Percentiles rank a stretch among this genome's conserved stretches.
These are phyloP conservation scores for Xylaria longipes DNA, from an alignment of 495 filamentous ascomycete genomes.

Conservation along the genomic window DNA sequence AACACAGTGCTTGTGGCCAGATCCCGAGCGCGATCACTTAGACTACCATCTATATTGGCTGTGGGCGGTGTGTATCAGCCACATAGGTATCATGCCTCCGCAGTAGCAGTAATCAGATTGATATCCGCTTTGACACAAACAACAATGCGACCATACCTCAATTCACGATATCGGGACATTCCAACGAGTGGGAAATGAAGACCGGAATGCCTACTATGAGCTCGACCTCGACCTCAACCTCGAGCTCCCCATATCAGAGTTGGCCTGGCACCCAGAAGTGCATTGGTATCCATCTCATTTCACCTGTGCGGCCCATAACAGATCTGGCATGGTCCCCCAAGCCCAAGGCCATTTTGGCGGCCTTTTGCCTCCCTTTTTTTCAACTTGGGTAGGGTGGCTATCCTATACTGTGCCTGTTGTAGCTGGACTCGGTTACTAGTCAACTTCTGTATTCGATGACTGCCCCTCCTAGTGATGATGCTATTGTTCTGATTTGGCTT, in stretches of 20 bases:
- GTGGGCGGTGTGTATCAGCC: constrained; percentile 24
- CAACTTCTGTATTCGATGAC: neutral
- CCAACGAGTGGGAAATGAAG: constrained; percentile 19
- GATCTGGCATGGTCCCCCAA: neutral
- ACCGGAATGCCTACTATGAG: constrained; percentile 3
- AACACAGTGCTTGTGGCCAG: constrained; percentile 17
- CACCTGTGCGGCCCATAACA: neutral
- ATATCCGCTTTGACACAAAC: neutral
- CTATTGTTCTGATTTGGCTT: constrained; percentile 31
- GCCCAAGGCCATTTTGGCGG: neutral
- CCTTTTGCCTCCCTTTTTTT: neutral
- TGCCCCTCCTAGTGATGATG: constrained; percentile 24
- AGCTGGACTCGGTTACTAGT: neutral
- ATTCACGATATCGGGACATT: constrained; percentile 13
- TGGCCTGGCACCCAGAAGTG: neutral
- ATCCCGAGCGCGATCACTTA: constrained; percentile 11
- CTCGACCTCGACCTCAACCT: neutral
- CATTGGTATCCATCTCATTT: neutral
- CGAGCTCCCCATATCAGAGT: neutral
- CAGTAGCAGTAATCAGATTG: constrained; percentile 10
- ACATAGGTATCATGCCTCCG: constrained; percentile 20
- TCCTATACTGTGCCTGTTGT: neutral
- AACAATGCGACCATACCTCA: constrained; percentile 6
- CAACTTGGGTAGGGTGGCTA: neutral
- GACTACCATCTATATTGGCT: neutral